phyloP scores from a whole-genome alignment of 192 early-diverging fungal species.

The Linnemannia schmuckeri region DNA sequence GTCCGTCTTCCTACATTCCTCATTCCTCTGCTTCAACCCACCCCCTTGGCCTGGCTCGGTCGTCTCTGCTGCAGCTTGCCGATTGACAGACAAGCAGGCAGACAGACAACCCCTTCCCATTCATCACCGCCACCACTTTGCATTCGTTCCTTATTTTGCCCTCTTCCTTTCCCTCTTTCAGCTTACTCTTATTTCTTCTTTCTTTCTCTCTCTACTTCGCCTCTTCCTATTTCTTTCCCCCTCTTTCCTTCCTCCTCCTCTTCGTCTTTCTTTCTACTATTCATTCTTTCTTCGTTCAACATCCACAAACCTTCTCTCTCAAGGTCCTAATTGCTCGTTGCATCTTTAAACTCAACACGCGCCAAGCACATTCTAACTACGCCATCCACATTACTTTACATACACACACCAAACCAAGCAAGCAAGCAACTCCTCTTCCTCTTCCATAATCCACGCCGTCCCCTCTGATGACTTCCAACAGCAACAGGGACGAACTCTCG shows the following conservation, averaged over 20 bases:
- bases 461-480: neutral
- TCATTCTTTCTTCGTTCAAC: neutral
- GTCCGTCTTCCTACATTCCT: too few species aligned
- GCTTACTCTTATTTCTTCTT: neutral
- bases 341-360: too few species aligned
- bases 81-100: too few species aligned
- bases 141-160: neutral
- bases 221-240: neutral
- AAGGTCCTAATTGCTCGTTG: too few species aligned
- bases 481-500: constrained; percentile 15
- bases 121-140: neutral
- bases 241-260: neutral
- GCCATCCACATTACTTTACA: too few species aligned
- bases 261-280: neutral
- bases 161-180: neutral
- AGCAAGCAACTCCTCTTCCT: too few species aligned
- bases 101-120: neutral
- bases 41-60: neutral
- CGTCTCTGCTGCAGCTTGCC: neutral
- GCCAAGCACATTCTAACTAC: too few species aligned
- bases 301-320: too few species aligned
- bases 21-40: neutral
- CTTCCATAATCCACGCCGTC: neutral
- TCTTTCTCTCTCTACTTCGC: neutral
- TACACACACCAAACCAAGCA: too few species aligned